A percentile compares a stretch with the other conserved stretches of the same genome.
Evolutionary conservation across 495 filamentous ascomycete species (phyloP).

Genomic region (Parathielavia hyrcaniae): DNA sequence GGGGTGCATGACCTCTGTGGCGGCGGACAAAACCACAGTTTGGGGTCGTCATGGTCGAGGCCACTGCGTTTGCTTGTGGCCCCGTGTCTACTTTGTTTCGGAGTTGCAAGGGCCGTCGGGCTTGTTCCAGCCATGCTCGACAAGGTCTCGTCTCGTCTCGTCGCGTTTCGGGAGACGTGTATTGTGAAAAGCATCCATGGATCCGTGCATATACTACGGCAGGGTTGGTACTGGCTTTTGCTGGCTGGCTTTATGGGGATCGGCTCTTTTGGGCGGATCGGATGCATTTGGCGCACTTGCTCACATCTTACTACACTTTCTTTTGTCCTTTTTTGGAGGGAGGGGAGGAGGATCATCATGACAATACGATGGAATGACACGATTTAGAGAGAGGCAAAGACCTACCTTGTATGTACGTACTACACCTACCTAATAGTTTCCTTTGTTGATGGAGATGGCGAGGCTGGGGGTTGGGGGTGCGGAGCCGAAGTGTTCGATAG

Average conservation of each 20-base stretch:
- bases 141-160: conserved; percentile 1
- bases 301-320: conserved; percentile 7
- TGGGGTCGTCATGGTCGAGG: not conserved
- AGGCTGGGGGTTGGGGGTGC: not conserved
- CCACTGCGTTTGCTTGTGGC: not conserved
- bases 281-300: not conserved
- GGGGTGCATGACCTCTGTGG: conserved; percentile 1
- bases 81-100: conserved; percentile 6
- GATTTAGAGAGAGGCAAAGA: conserved; percentile 14
- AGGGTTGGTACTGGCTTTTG: conserved; percentile 12
- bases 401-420: conserved; percentile 17
- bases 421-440: conserved; percentile 18
- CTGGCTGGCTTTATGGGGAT: conserved; percentile 15
- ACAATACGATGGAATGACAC: conserved; percentile 17
- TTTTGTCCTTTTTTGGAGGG: not conserved
- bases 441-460: conserved; percentile 14
- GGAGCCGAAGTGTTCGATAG: conserved; percentile 1
- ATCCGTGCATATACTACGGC: conserved; percentile 16
- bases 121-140: not conserved
- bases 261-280: conserved; percentile 4
- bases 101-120: conserved; percentile 1
- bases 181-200: conserved; percentile 13
- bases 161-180: conserved; percentile 2
- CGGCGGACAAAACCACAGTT: not conserved
- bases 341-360: conserved; percentile 11